A percentile compares a stretch with the other conserved stretches of the same genome.
Evolutionary conservation across 2,329 filamentous ascomycete genomes (phyloP).

Genomic region (Beauveria pseudobassiana): DNA sequence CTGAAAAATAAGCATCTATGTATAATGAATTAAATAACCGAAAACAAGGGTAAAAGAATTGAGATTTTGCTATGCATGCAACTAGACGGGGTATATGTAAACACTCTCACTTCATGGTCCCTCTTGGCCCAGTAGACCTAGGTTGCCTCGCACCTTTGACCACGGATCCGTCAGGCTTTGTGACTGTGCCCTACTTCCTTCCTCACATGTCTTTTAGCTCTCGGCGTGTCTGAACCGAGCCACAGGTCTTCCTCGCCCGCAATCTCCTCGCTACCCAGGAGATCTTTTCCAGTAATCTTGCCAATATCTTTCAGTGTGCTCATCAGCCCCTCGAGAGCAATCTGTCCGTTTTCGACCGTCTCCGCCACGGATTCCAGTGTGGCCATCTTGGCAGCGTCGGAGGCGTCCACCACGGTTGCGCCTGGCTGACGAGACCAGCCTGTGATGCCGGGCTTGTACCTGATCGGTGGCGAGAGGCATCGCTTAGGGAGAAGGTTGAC

Average conservation of each 20-base stretch:
- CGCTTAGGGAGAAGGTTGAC: conserved; percentile 38
- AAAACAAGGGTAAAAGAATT: conserved; percentile 1
- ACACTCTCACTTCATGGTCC: conserved; percentile 14
- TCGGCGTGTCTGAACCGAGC: conserved; percentile 24
- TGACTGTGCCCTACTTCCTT: conserved; percentile 17
- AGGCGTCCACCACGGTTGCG: conserved; percentile 52
- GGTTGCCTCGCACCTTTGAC: conserved; percentile 43
- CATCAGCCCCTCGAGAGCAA: conserved; percentile 47
- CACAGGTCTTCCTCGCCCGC: conserved; percentile 22
- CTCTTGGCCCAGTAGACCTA: conserved; percentile 42
- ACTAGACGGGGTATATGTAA: conserved; percentile 10
- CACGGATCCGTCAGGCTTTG: conserved; percentile 35
- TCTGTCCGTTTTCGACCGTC: conserved; percentile 50
- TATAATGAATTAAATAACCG: not conserved
- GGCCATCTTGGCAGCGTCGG: conserved; percentile 51
- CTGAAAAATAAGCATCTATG: conserved; percentile 27
- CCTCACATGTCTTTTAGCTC: conserved; percentile 19
- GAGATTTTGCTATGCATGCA: not conserved
- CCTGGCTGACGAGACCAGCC: conserved; percentile 34
- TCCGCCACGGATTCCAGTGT: conserved; percentile 52
- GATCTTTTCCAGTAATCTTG: conserved; percentile 35
- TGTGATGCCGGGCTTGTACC: conserved; percentile 28
- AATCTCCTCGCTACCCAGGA: conserved; percentile 18
- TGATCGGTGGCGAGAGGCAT: conserved; percentile 34
- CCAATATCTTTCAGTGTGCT: conserved; percentile 42